These are phyloP conservation scores for Collybiopsis luxurians DNA, from an alignment of 768 basidiomycete species.

Conservation along the genomic window DNA sequence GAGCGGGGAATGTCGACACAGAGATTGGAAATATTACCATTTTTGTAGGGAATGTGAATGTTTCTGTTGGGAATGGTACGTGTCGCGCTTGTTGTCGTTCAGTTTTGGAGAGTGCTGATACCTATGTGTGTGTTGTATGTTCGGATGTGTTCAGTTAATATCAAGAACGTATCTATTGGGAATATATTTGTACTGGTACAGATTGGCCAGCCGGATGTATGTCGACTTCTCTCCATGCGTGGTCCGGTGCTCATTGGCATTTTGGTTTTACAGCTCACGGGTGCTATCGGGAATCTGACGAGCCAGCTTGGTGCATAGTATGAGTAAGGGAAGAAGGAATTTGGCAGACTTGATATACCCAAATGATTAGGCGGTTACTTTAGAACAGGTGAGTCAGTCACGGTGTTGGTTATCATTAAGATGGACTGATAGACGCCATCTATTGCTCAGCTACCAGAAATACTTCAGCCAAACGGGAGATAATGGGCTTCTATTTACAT, in stretches of 20 bases:
- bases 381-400: too few species aligned
- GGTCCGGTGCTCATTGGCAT: not conserved
- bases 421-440: too few species aligned
- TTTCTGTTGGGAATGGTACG: constrained; percentile 14
- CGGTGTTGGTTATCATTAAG: too few species aligned
- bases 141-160: constrained; percentile 8
- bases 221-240: not conserved
- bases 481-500: too few species aligned
- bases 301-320: not conserved
- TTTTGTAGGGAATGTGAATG: constrained; percentile 15
- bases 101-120: too few species aligned
- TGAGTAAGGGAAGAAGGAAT: not conserved
- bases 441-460: too few species aligned
- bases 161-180: constrained; percentile 13
- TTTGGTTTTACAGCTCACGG: not conserved
- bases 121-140: not conserved
- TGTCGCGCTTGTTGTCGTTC: not conserved
- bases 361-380: too few species aligned
- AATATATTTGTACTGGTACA: constrained; percentile 18
- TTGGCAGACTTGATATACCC: too few species aligned
- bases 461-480: too few species aligned
- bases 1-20: constrained; percentile 14
- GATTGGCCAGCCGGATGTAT: constrained; percentile 17
- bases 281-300: constrained; percentile 5
- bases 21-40: constrained; percentile 18